Conservation (phyloP, 2,329 filamentous ascomycete species). For the Aureobasidium sp. region DNA sequence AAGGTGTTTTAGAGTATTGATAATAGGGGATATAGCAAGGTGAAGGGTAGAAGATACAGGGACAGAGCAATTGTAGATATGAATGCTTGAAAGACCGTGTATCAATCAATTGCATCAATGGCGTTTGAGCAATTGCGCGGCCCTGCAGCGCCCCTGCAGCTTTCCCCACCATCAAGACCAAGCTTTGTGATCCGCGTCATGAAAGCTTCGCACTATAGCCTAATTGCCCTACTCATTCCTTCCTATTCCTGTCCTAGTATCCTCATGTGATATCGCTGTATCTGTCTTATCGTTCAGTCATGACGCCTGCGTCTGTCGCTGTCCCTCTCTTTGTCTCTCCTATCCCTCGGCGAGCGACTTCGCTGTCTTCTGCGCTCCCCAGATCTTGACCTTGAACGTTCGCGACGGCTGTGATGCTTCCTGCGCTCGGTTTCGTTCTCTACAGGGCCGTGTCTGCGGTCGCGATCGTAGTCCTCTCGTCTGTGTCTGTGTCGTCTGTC, state of each 20-base stretch:
- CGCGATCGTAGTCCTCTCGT: constrained; percentile 10
- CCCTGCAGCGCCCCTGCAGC: background rate
- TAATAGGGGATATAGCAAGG: too few relatives aligned
- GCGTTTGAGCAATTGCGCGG: background rate
- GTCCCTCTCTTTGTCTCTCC: background rate
- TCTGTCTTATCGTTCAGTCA: background rate
- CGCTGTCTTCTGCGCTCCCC: background rate
- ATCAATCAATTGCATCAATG: background rate
- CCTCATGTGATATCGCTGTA: background rate
- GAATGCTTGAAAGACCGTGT: too few relatives aligned
- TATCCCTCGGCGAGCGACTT: constrained; percentile 15
- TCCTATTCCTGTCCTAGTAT: background rate
- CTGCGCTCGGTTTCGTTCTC: constrained; percentile 13
- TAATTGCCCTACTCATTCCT: background rate
- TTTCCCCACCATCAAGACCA: background rate
- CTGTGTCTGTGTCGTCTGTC: constrained; percentile 18
- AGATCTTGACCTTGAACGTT: too few relatives aligned
- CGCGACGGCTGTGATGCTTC: background rate
- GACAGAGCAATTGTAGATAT: background rate
- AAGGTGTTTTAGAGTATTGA: too few relatives aligned
- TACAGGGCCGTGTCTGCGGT: constrained; percentile 4
- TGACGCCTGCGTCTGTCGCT: constrained; percentile 3
- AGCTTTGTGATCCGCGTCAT: constrained; percentile 6
- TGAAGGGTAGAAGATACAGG: background rate
- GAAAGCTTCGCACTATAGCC: background rate